Evolutionary conservation across 305 asterid genomes (phyloP).

Genomic region (Coffea humblotiana): DNA sequence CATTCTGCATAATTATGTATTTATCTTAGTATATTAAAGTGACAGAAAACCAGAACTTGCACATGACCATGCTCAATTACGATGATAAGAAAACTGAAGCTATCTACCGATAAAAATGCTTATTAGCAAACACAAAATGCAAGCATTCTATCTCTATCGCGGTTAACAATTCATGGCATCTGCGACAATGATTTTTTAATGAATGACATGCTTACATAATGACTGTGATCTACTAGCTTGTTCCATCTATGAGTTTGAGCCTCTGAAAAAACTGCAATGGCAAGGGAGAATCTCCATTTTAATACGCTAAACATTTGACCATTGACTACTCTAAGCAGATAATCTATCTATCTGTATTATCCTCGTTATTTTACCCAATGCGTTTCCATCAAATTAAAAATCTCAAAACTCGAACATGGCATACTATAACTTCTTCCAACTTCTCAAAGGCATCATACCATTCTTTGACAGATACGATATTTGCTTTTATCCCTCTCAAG

Average conservation of each 20-base stretch:
- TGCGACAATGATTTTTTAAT: neutral
- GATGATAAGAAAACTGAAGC: neutral
- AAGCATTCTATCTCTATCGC: neutral
- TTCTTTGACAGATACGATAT: neutral
- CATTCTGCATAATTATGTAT: slow-evolving; percentile 1
- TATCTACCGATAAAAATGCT: neutral
- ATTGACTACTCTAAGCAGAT: slow-evolving; percentile 20
- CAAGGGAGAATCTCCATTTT: slow-evolving; percentile 1
- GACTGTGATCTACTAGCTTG: neutral
- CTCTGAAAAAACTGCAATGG: neutral
- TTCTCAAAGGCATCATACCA: neutral
- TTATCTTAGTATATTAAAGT: neutral
- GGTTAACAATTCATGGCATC: neutral
- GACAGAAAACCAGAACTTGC: slow-evolving; percentile 10
- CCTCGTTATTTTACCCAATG: neutral
- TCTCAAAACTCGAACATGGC: neutral
- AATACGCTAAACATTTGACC: neutral
- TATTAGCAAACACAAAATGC: neutral
- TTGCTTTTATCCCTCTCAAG: neutral
- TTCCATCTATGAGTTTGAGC: neutral
- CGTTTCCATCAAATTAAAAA: neutral
- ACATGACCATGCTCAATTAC: slow-evolving; percentile 10
- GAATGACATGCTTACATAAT: neutral
- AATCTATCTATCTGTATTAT: neutral
- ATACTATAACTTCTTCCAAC: neutral